These are phyloP conservation scores for Sclerotinia spermophila DNA, from an alignment of 2,329 filamentous ascomycete species.

Conservation along the genomic window DNA sequence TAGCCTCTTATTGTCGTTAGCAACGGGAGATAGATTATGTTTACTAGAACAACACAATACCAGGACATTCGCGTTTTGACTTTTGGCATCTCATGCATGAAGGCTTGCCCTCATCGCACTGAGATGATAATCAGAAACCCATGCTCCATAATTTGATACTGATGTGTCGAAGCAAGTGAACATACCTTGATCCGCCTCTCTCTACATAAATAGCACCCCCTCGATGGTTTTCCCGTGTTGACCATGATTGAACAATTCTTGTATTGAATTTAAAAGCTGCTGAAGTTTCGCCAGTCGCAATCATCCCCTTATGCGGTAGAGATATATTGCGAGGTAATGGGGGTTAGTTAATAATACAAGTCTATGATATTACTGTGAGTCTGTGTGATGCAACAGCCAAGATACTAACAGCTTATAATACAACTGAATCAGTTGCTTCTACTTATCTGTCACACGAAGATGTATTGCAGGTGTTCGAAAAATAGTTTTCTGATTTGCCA, in stretches of 20 bases:
- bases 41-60: slow-evolving; percentile 41
- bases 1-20: background rate
- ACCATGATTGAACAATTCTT: slow-evolving; percentile 4
- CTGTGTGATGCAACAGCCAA: background rate
- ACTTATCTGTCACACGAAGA: too few species aligned
- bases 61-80: slow-evolving; percentile 57
- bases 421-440: background rate
- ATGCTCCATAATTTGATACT: background rate
- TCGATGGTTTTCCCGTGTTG: slow-evolving; percentile 17
- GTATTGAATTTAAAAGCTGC: background rate
- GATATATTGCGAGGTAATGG: background rate
- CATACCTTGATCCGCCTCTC: slow-evolving; percentile 21
- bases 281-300: background rate
- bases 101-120: slow-evolving; percentile 64
- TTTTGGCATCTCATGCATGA: slow-evolving; percentile 61
- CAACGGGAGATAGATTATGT: background rate
- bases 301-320: background rate
- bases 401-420: too few species aligned
- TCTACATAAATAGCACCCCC: slow-evolving; percentile 22
- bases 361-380: background rate
- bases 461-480: background rate
- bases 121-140: background rate
- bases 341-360: background rate
- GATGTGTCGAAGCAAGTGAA: background rate
- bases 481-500: background rate